phyloP scores from a whole-genome alignment of 225 moss, liverwort and hornwort genomes.

The Pseudoscleropodium purum region DNA sequence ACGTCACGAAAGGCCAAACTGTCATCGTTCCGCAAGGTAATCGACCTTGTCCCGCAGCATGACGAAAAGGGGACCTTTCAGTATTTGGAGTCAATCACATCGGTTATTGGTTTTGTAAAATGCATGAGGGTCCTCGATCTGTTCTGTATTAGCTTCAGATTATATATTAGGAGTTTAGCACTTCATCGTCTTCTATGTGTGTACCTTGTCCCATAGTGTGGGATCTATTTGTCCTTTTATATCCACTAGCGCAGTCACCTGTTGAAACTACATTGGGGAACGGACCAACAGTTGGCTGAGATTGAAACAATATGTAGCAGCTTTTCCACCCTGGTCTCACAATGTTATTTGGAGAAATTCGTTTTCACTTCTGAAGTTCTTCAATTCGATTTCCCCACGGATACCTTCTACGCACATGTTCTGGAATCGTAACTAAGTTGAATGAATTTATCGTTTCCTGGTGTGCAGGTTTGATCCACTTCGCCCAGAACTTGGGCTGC shows the following conservation, averaged over 20 bases:
- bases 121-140: neutral
- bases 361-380: neutral
- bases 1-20: constrained; percentile 6
- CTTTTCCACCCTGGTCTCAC: neutral
- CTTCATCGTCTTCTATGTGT: neutral
- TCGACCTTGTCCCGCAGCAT: too few relatives aligned
- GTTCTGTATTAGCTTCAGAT: neutral
- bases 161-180: neutral
- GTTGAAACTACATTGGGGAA: neutral
- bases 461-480: constrained; percentile 17
- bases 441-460: neutral
- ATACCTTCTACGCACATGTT: neutral
- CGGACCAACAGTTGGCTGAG: neutral
- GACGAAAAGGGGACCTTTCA: too few relatives aligned
- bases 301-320: neutral
- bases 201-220: neutral
- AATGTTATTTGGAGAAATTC: neutral
- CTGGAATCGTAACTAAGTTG: neutral
- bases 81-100: neutral
- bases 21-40: constrained; percentile 34
- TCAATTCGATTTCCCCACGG: neutral
- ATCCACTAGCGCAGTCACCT: neutral
- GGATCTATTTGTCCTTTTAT: neutral
- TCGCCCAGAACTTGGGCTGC: constrained; percentile 29
- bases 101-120: neutral